Base-by-base conservation (phyloP, 2,329 filamentous ascomycete species). In the Alternaria arbusti region DNA sequence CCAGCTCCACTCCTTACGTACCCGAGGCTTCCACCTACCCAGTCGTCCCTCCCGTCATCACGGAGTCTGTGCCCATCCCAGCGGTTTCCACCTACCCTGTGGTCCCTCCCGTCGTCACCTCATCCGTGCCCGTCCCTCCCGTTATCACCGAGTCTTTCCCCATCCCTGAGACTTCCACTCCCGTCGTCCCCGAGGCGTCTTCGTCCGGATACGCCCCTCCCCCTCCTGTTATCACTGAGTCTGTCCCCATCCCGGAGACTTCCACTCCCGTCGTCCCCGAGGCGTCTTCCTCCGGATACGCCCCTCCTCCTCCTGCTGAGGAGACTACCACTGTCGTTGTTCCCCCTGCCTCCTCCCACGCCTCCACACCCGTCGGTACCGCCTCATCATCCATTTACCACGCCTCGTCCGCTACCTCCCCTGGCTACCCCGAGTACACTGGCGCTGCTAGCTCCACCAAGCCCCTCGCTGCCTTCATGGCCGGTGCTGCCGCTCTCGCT, bases 401-500 rank as follows among this genome's bases (percentile, higher is more conserved):
- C 13, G 13, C 23, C 30, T 51, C 65, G 10, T 56, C 69, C 20
- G 49, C 61, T 6, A 63, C 68, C 36, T 56, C 62, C 9, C 58
- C 62, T 13, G 55, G 58, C 12, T 63, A 65, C 6, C 25, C 72
- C 1, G 57, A 70, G 66, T 75, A 62, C 69, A 74, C 71, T 62
- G 73, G 73, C 44, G 71, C 70, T 10, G 73, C 71, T n/a, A 54
- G 40, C 55, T 57, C 66, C 50, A 72, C 67, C 65, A 74, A 70
- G 67, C 72, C 71, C 23, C 45, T 74, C n/a, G 68, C 54, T 15
- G 73, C 67, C 44, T 57, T 76, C 40, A 54, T 74, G 25, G 72
- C 67, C 61, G 73, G 69, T 61, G 72, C 69, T 15, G 56, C 69
- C 22, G 73, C 71, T 30, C 36, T 76, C 30, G 64, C 63, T 46